These are phyloP conservation scores for Karstenula rhodostoma DNA, from an alignment of 2,329 filamentous ascomycete genomes.

Conservation along the genomic window DNA sequence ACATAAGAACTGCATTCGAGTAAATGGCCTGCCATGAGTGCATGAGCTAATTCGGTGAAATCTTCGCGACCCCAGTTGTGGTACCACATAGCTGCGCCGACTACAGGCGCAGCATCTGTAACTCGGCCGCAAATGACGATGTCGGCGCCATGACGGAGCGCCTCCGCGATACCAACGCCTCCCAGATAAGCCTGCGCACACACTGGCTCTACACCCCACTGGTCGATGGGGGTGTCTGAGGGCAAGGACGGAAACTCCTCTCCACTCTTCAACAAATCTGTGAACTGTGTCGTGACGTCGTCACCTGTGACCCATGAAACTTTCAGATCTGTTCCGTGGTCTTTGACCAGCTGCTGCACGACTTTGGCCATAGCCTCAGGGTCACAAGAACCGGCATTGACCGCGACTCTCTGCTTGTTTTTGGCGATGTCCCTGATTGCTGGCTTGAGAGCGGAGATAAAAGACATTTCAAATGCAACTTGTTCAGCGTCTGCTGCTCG, in stretches of 20 bases:
- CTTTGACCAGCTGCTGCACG: conserved; percentile 21
- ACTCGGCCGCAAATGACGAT: conserved; percentile 38
- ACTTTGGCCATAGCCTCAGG: conserved; percentile 49
- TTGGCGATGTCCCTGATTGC: conserved; percentile 29
- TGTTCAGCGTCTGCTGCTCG: conserved; percentile 14
- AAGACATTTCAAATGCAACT: conserved; percentile 21
- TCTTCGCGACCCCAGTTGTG: conserved; percentile 60
- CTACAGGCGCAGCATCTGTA: conserved; percentile 45
- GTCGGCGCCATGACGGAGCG: conserved; percentile 31
- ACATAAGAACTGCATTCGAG: conserved; percentile 64
- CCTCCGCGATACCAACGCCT: conserved; percentile 27
- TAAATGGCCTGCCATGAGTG: conserved; percentile 61
- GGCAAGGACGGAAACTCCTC: conserved; percentile 15
- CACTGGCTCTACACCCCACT: conserved; percentile 36
- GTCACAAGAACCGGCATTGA: conserved; percentile 64
- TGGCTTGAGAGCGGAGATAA: conserved; percentile 21
- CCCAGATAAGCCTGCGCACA: conserved; percentile 18
- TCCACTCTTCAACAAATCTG: conserved; percentile 5
- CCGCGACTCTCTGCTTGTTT: conserved; percentile 53
- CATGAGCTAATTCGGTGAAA: conserved; percentile 52
- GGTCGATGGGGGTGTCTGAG: conserved; percentile 20
- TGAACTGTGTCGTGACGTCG: conserved; percentile 8
- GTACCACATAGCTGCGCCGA: conserved; percentile 61
- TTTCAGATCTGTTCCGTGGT: conserved; percentile 26
- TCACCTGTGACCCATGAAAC: conserved; percentile 33